Evolutionary conservation across 2,329 filamentous ascomycete species (phyloP).

Genomic region (Penicillium sp.): DNA sequence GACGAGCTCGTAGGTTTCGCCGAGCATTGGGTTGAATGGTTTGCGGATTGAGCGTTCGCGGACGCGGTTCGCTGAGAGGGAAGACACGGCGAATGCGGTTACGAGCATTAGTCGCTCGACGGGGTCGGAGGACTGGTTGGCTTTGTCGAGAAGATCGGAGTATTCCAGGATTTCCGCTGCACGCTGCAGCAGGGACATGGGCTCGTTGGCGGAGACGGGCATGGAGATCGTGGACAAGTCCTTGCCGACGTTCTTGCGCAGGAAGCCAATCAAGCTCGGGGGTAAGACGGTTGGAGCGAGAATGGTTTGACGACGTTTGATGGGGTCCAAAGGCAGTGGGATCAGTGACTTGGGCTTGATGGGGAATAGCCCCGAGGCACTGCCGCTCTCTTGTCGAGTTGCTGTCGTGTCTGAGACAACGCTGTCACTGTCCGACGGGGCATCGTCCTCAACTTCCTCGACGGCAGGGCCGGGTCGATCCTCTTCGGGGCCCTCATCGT

Average conservation of each 20-base stretch:
- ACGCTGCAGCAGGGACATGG: conserved; percentile 82
- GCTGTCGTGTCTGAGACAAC: conserved; percentile 51
- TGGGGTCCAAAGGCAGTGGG: conserved; percentile 71
- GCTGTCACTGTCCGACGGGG: conserved; percentile 64
- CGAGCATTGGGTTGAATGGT: conserved; percentile 94
- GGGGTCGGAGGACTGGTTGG: conserved; percentile 57
- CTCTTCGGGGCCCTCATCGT: conserved; percentile 61
- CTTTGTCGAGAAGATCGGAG: conserved; percentile 76
- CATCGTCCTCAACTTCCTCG: conserved; percentile 55
- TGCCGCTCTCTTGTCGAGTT: conserved; percentile 36
- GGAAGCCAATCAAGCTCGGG: conserved; percentile 88
- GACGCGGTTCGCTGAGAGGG: conserved; percentile 77
- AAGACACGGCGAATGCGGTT: conserved; percentile 85
- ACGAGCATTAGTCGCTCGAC: conserved; percentile 80
- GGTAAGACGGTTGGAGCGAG: conserved; percentile 74
- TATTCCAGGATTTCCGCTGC: conserved; percentile 92
- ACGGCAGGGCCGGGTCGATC: conserved; percentile 30
- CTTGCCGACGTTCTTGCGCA: conserved; percentile 97
- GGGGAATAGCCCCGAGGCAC: conserved; percentile 66
- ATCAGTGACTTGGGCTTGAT: conserved; percentile 71
- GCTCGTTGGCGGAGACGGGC: conserved; percentile 96
- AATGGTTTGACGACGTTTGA: conserved; percentile 71
- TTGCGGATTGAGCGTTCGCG: conserved; percentile 93
- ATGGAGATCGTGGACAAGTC: conserved; percentile 95
- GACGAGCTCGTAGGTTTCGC: conserved; percentile 92